Evolutionary conservation across 805 yeast genomes (phyloP).

Genomic region (Candida namnaoensis): DNA sequence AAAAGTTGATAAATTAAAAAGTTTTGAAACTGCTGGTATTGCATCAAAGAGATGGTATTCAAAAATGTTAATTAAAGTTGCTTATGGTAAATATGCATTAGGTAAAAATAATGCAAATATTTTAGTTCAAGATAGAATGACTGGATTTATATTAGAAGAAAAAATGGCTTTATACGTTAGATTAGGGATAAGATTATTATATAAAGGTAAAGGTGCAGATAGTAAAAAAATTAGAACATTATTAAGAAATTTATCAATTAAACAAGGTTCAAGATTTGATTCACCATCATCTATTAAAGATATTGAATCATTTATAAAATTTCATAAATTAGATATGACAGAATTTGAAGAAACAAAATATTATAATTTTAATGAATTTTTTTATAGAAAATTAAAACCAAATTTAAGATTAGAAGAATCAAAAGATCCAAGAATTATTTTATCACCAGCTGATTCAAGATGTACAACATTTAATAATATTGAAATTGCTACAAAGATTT

Average conservation of each 20-base stretch:
- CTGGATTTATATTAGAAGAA: constrained; percentile 89
- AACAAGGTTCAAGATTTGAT: constrained; percentile 84
- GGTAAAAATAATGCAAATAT: constrained; percentile 93
- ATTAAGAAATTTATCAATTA: constrained; percentile 56
- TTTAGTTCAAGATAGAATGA: constrained; percentile 81
- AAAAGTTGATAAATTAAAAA: constrained; percentile 63
- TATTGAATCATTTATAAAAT: constrained; percentile 70
- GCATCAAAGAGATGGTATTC: constrained; percentile 90
- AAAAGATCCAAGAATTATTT: constrained; percentile 36
- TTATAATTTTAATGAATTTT: constrained; percentile 80
- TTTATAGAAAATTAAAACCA: constrained; percentile 68
- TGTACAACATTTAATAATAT: constrained; percentile 61
- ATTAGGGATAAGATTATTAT: constrained; percentile 76
- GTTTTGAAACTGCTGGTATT: constrained; percentile 69
- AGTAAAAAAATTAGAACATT: constrained; percentile 50
- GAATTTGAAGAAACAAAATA: constrained; percentile 58
- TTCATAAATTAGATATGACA: constrained; percentile 68
- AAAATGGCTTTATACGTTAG: constrained; percentile 86
- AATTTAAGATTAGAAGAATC: constrained; percentile 68
- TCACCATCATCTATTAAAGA: constrained; percentile 53
- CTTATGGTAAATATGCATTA: constrained; percentile 79
- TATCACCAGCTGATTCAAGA: constrained; percentile 86
- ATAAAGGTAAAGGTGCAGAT: constrained; percentile 64
- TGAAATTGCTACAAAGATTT: constrained; percentile 55
- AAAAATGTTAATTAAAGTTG: constrained; percentile 70